These are phyloP conservation scores for Oryza nivara DNA, from an alignment of 176 grass and related monocot species.

Conservation along the genomic window DNA sequence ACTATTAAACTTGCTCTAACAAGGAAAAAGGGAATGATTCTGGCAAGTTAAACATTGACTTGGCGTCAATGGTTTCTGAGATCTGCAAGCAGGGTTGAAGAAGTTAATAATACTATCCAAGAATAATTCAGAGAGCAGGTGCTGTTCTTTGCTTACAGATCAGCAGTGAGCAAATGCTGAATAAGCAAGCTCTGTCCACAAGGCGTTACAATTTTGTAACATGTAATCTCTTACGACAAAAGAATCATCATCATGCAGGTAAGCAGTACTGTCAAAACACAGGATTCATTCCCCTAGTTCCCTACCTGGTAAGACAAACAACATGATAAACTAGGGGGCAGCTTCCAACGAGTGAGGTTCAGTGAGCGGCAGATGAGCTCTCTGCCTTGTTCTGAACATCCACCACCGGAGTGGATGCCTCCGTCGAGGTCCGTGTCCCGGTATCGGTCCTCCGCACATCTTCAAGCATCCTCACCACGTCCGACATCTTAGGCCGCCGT, in stretches of 20 bases:
- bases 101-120: neutral
- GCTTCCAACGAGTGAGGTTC: neutral
- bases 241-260: slow-evolving; percentile 47
- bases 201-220: slow-evolving; percentile 56
- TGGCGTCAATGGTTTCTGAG: too few species aligned
- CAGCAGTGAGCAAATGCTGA: slow-evolving; percentile 41
- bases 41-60: too few species aligned
- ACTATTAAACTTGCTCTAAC: too few species aligned
- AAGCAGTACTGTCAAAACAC: slow-evolving; percentile 32
- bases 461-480: slow-evolving; percentile 82
- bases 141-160: slow-evolving; percentile 15
- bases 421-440: slow-evolving; percentile 53
- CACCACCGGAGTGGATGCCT: slow-evolving; percentile 48
- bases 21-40: too few species aligned
- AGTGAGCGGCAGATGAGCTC: slow-evolving; percentile 32
- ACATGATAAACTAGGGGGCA: neutral
- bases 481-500: slow-evolving; percentile 78
- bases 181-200: slow-evolving; percentile 37
- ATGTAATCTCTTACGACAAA: slow-evolving; percentile 50
- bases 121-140: slow-evolving; percentile 9
- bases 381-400: slow-evolving; percentile 29
- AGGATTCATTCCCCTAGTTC: slow-evolving; percentile 3
- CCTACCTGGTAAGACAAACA: slow-evolving; percentile 35
- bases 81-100: neutral
- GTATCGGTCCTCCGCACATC: slow-evolving; percentile 60